Percentiles rank a stretch among this genome's conserved stretches.
Conservation (phyloP, 306 rosid species). For the Oemleria cerasiformis region DNA sequence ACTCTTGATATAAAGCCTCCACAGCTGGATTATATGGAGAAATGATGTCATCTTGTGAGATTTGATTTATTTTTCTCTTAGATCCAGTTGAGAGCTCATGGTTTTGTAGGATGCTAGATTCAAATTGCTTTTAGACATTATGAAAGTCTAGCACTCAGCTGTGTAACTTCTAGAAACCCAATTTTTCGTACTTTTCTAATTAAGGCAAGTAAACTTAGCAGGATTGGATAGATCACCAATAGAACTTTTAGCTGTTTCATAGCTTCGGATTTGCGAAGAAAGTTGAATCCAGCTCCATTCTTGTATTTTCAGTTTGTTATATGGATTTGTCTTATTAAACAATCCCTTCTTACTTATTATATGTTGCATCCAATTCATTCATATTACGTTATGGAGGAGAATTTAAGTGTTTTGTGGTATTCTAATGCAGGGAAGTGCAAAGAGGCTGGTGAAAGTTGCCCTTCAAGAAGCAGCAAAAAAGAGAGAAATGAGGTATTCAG, state of each 20-base stretch:
- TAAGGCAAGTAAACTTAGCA: not conserved
- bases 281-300: not conserved
- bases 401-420: slow-evolving; percentile 7
- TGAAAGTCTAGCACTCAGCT: not conserved
- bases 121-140: not conserved
- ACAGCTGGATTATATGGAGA: not conserved
- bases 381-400: not conserved
- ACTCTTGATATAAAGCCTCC: not conserved
- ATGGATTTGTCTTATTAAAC: not conserved
- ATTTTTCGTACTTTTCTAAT: not conserved
- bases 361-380: not conserved
- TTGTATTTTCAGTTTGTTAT: not conserved
- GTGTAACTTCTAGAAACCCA: not conserved
- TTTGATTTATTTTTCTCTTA: not conserved
- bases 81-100: not conserved
- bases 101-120: slow-evolving; percentile 1
- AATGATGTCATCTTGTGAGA: slow-evolving; percentile 3
- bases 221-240: not conserved
- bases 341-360: not conserved
- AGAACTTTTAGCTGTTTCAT: not conserved
- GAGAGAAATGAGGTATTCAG: slow-evolving; percentile 99
- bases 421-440: slow-evolving; percentile 90
- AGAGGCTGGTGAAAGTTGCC: slow-evolving; percentile 77
- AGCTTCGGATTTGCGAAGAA: not conserved
- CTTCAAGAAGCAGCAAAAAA: slow-evolving; percentile 90